Percentiles rank a stretch among this genome's conserved stretches.
phyloP scores from a whole-genome alignment of 2,329 filamentous ascomycete species.

The Fusarium udum region DNA sequence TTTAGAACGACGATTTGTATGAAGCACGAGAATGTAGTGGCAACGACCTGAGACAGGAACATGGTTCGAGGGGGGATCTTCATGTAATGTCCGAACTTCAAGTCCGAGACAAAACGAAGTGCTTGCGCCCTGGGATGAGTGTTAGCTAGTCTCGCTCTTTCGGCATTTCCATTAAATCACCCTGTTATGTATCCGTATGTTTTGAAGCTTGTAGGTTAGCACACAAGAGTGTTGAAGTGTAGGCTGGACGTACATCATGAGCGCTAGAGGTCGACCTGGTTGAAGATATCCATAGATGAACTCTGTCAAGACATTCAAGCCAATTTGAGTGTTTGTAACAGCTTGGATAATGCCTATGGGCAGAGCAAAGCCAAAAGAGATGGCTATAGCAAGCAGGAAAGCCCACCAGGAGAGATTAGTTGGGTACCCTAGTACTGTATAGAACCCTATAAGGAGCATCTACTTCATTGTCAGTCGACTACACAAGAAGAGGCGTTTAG shows the following conservation, averaged over 20 bases:
- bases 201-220: conserved; percentile 60
- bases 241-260: conserved; percentile 69
- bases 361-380: conserved; percentile 71
- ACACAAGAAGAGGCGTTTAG: not conserved
- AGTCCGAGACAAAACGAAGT: conserved; percentile 70
- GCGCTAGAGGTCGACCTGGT: conserved; percentile 73
- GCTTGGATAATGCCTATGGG: conserved; percentile 77
- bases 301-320: conserved; percentile 78
- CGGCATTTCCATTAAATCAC: conserved; percentile 36
- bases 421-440: conserved; percentile 67
- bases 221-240: not conserved
- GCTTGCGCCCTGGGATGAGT: conserved; percentile 60
- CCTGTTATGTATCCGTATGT: conserved; percentile 71
- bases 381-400: conserved; percentile 71
- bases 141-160: conserved; percentile 6
- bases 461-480: conserved; percentile 39
- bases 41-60: conserved; percentile 72
- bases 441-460: conserved; percentile 64
- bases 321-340: conserved; percentile 75
- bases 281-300: conserved; percentile 81
- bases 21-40: conserved; percentile 72
- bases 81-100: conserved; percentile 81
- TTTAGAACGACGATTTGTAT: conserved; percentile 74
- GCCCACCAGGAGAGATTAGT: conserved; percentile 79
- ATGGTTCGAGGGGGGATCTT: conserved; percentile 73